Percentiles rank a stretch among this genome's conserved stretches.
These are phyloP conservation scores for Diplodia seriata DNA, from an alignment of 2,329 filamentous ascomycete genomes.

Conservation along the genomic window DNA sequence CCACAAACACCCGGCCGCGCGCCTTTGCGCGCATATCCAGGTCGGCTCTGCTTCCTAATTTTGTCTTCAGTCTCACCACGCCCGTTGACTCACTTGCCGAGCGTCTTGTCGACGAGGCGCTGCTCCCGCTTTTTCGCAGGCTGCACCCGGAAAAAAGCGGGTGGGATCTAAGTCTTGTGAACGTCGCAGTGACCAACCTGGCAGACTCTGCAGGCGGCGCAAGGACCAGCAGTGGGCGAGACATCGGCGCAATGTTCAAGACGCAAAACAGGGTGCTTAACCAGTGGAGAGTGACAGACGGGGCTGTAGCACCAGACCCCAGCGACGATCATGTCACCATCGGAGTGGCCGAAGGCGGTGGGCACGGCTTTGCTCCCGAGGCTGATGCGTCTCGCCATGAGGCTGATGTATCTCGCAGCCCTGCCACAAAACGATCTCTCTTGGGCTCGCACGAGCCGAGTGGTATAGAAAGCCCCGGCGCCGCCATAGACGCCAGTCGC, in stretches of 20 bases:
- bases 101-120: slow-evolving; percentile 70
- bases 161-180: slow-evolving; percentile 85
- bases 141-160: slow-evolving; percentile 72
- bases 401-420: slow-evolving; percentile 7
- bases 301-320: slow-evolving; percentile 15
- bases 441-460: neutral
- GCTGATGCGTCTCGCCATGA: slow-evolving; percentile 4
- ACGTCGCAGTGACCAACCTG: slow-evolving; percentile 90
- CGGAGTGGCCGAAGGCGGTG: slow-evolving; percentile 19
- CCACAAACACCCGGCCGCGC: slow-evolving; percentile 55
- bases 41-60: slow-evolving; percentile 74
- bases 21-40: slow-evolving; percentile 75
- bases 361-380: slow-evolving; percentile 10
- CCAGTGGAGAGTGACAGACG: slow-evolving; percentile 56
- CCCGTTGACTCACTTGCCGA: slow-evolving; percentile 67
- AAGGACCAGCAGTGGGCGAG: slow-evolving; percentile 63
- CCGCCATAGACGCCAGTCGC: slow-evolving; percentile 25
- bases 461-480: neutral
- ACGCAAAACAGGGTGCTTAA: slow-evolving; percentile 72
- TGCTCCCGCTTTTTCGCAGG: slow-evolving; percentile 76
- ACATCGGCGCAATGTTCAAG: slow-evolving; percentile 85
- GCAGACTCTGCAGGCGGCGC: slow-evolving; percentile 54
- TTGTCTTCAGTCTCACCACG: slow-evolving; percentile 71
- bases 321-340: slow-evolving; percentile 1
- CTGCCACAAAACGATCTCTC: neutral